Conservation (phyloP, 2,329 filamentous ascomycete species). For the Phialophora expanda region DNA sequence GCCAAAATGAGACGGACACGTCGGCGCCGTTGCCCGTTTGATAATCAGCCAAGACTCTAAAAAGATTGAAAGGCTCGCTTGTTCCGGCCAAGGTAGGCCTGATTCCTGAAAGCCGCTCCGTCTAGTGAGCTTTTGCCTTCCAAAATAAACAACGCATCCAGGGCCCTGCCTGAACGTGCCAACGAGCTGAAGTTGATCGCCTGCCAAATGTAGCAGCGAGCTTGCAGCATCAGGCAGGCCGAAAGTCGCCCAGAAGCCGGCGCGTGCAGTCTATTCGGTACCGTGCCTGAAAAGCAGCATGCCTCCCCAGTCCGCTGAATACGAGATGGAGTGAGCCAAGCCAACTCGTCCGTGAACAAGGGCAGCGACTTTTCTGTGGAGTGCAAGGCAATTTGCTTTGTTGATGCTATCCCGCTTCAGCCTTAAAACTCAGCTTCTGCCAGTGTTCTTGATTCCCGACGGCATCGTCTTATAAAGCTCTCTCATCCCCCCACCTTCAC, state of each 20-base stretch:
- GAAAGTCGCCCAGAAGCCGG: not conserved
- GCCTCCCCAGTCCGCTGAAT: constrained; percentile 3
- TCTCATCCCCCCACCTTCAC: not conserved
- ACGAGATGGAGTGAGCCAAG: not conserved
- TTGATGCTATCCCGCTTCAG: constrained; percentile 16
- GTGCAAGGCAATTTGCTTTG: constrained; percentile 18
- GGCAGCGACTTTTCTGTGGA: not conserved
- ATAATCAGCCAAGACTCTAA: constrained; percentile 17
- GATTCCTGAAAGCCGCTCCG: not conserved
- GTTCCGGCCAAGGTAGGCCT: constrained; percentile 12
- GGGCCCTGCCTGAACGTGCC: not conserved
- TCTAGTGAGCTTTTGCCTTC: constrained; percentile 6
- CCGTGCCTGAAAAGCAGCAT: not conserved
- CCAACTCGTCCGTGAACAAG: not conserved
- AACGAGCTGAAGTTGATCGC: constrained; percentile 2
- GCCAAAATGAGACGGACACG: constrained; percentile 20
- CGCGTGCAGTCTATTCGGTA: not conserved
- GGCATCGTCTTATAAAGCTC: constrained; percentile 12
- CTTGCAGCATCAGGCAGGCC: constrained; percentile 1
- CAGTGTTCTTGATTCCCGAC: not conserved
- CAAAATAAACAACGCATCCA: constrained; percentile 18
- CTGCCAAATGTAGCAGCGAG: constrained; percentile 3
- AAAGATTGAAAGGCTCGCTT: constrained; percentile 10
- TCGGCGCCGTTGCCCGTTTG: constrained; percentile 10
- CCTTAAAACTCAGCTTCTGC: not conserved